These are phyloP conservation scores for Chaetoscypha palmicola DNA, from an alignment of 2,329 filamentous ascomycete species.

Conservation along the genomic window DNA sequence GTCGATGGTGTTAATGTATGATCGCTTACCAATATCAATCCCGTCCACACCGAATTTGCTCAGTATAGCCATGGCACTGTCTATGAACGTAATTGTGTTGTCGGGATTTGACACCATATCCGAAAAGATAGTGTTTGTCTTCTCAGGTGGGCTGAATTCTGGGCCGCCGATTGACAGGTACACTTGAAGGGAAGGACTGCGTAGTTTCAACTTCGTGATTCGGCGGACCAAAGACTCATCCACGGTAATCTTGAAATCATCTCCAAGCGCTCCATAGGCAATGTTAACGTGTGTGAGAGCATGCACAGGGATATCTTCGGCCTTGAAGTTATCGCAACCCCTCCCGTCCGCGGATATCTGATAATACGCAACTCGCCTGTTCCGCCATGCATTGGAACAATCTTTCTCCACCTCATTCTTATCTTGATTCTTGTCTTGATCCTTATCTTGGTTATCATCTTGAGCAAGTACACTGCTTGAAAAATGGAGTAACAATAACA, in stretches of 20 bases:
- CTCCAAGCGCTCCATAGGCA: neutral
- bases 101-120: constrained; percentile 29
- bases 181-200: neutral
- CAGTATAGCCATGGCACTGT: constrained; percentile 34
- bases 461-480: too few relatives aligned
- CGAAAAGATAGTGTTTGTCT: neutral
- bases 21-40: constrained; percentile 41
- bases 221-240: neutral
- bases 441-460: too few relatives aligned
- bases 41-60: constrained; percentile 38
- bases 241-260: neutral
- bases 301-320: constrained; percentile 4
- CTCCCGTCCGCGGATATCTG: neutral
- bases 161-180: neutral
- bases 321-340: constrained; percentile 1
- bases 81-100: constrained; percentile 33
- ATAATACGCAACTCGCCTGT: constrained; percentile 6
- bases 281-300: constrained; percentile 4
- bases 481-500: too few relatives aligned
- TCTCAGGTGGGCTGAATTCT: neutral
- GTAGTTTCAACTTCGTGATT: neutral
- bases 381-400: too few relatives aligned
- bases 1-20: constrained; percentile 29
- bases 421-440: too few relatives aligned
- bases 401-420: too few relatives aligned